phyloP scores from a whole-genome alignment of 1,284 basidiomycete species.

The Apiotrichum veenhuisii region DNA sequence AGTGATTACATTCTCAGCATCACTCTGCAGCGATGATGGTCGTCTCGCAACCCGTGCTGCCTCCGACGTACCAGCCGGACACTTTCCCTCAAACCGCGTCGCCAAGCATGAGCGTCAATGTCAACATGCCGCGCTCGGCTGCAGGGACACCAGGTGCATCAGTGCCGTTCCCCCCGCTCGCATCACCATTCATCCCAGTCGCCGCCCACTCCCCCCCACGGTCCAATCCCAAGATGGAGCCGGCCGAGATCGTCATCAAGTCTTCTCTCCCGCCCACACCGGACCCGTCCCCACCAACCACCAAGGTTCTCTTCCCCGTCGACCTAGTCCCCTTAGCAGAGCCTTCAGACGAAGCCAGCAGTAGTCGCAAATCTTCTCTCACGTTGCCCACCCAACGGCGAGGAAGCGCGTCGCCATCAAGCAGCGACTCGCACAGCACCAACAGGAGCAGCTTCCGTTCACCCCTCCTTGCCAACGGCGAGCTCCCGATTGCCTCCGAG shows the following conservation, averaged over 20 bases:
- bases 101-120: background rate
- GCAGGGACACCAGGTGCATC: background rate
- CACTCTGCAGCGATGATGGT: slow-evolving; percentile 18
- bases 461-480: background rate
- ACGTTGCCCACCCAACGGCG: background rate
- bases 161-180: slow-evolving; percentile 6
- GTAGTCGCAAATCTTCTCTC: background rate
- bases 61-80: slow-evolving; percentile 16
- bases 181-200: slow-evolving; percentile 2
- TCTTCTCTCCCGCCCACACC: slow-evolving; percentile 29
- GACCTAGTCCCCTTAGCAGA: slow-evolving; percentile 33
- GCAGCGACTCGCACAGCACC: slow-evolving; percentile 7
- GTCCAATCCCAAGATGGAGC: background rate
- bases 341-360: slow-evolving; percentile 22
- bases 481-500: background rate
- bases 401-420: slow-evolving; percentile 9
- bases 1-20: background rate
- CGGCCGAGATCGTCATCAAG: slow-evolving; percentile 19
- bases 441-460: slow-evolving; percentile 6
- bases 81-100: background rate
- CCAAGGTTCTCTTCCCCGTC: slow-evolving; percentile 26
- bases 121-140: slow-evolving; percentile 3
- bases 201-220: background rate
- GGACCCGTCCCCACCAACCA: slow-evolving; percentile 29
- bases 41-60: slow-evolving; percentile 16